phyloP scores from a whole-genome alignment of 257 asterid species.

The Apocynum venetum region DNA sequence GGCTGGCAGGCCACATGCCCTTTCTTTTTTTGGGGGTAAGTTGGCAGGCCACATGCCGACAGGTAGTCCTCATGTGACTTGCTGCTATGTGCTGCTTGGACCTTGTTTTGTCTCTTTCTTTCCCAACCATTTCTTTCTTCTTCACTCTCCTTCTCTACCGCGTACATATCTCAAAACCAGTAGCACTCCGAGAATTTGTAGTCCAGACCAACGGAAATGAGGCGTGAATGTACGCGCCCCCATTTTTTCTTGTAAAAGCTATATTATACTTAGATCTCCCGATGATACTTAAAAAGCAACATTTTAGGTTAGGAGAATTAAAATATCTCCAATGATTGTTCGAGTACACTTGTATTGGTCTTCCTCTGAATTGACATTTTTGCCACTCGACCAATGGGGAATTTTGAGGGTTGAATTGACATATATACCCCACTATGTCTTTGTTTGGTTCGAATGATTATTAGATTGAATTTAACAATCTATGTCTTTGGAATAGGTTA shows the following conservation, averaged over 20 bases:
- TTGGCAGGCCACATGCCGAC: conserved; percentile 48
- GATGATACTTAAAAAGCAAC: conserved; percentile 1
- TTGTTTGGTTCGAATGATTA: neutral
- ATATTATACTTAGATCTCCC: neutral
- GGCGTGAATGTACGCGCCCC: neutral
- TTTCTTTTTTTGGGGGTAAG: neutral
- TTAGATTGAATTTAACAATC: no score
- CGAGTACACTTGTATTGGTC: neutral
- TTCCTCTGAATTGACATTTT: conserved; percentile 6
- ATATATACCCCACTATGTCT: neutral
- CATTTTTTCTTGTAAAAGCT: neutral
- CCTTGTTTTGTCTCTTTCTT: conserved; percentile 34
- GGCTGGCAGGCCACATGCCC: conserved; percentile 45
- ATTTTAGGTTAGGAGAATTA: neutral
- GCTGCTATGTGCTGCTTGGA: conserved; percentile 19
- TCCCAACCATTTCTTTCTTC: conserved; percentile 10
- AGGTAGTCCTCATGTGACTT: conserved; percentile 37
- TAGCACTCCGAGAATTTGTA: no score
- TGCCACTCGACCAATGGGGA: conserved; percentile 16
- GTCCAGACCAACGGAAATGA: neutral
- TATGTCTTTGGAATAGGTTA: no score
- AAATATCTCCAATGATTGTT: neutral
- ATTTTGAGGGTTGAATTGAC: conserved; percentile 3
- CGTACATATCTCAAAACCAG: neutral
- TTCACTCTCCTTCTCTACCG: conserved; percentile 17